Percentiles rank a stretch among this genome's conserved stretches.
These are phyloP conservation scores for Lachnellula occidentalis DNA, from an alignment of 2,329 filamentous ascomycete species.

Conservation along the genomic window DNA sequence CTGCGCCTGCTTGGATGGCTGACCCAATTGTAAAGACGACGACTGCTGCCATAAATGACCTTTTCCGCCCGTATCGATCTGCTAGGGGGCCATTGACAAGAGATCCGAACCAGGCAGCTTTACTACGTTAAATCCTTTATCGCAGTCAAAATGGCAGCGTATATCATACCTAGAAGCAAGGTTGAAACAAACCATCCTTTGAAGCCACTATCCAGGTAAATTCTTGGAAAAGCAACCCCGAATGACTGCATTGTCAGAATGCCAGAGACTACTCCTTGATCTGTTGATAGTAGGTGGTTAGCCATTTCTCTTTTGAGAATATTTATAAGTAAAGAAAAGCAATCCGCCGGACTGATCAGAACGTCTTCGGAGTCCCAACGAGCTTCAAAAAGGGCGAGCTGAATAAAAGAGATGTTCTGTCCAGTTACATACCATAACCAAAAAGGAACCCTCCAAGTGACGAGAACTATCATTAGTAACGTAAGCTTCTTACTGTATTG, in stretches of 20 bases:
- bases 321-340: no score
- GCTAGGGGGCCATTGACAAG: slow-evolving; percentile 36
- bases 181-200: slow-evolving; percentile 50
- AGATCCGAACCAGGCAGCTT: slow-evolving; percentile 45
- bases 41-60: slow-evolving; percentile 29
- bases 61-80: slow-evolving; percentile 29
- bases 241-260: slow-evolving; percentile 43
- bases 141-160: neutral
- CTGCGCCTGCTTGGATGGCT: slow-evolving; percentile 31
- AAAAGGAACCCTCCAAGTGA: slow-evolving; percentile 39
- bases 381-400: no score
- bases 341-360: no score
- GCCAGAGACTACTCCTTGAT: slow-evolving; percentile 42
- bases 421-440: slow-evolving; percentile 31
- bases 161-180: slow-evolving; percentile 36
- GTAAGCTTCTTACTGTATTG: neutral
- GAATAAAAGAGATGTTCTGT: no score
- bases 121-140: neutral
- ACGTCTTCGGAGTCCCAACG: no score
- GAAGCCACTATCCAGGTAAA: slow-evolving; percentile 40
- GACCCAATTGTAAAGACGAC: slow-evolving; percentile 29
- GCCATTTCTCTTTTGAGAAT: no score
- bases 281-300: slow-evolving; percentile 11
- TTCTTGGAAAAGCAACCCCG: slow-evolving; percentile 34
- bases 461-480: slow-evolving; percentile 30